Base-by-base conservation (phyloP, 202 grass and related monocot species). In the Cymbopogon flexuosus region DNA sequence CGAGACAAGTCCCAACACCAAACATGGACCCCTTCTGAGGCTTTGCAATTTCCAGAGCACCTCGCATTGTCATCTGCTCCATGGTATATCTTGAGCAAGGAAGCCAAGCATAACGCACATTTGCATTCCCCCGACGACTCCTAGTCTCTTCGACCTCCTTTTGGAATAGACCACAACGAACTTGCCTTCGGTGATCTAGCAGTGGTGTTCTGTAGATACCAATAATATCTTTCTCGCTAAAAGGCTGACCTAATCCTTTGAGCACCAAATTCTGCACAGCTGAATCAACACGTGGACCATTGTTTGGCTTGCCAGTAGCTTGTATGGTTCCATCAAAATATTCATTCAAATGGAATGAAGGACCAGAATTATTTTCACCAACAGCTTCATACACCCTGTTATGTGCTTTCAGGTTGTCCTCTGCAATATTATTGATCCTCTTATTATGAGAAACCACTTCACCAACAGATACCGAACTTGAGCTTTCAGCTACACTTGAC, bases 31-130 rank as follows among this genome's bases (percentile, higher is more conserved):
- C 77, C 27, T 82, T 72, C 19, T 65, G 49, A 54, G 94, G 78
- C 33, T 87, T 90, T 60, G 64, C 76, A 68, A 78, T 84, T 90
- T 84, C 61, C 66, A 93, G 58, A 72, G 81, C 40, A 60, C 91
- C 94, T 24, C 42, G 35, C 80, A 68, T 82, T 79, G 75, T 89
- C 88, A 97, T 97, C 58, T 89, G 90, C 37, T 88, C 77, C 84
- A 93, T 84, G 30, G 68, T 42, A 86, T 87, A 80, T 80, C 74
- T 89, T 16, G 84, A 87, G 84, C 86, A 90, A 79, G 92, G 47
- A 73, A 98, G 80, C 91, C 92, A 98, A 9, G 95, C 95, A 59
- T 94, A 98, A n/a, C 79, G 77, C 27, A 93, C 90, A 86, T 98
- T 94, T 85, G 92, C 90, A 19, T 94, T 90, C 5, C 95, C 92